Percentiles rank a stretch among this genome's conserved stretches.
Evolutionary conservation across 2,329 filamentous ascomycete genomes (phyloP).

Genomic region (Calonectria honghensis): DNA sequence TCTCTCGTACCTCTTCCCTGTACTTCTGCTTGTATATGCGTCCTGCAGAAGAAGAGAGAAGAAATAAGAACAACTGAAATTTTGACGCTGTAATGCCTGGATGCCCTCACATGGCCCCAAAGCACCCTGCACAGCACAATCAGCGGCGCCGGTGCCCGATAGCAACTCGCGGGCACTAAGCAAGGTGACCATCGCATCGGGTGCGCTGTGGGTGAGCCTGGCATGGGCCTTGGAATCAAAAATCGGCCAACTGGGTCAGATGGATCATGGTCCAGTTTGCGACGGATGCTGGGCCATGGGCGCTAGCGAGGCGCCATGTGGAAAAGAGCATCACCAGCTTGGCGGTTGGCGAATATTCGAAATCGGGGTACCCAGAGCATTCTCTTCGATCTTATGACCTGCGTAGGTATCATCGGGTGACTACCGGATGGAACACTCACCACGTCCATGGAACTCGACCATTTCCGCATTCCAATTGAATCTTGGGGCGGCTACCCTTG

Average conservation of each 20-base stretch:
- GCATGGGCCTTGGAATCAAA: conserved; percentile 9
- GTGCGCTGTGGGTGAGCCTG: conserved; percentile 38
- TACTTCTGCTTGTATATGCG: background rate
- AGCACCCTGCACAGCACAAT: conserved; percentile 31
- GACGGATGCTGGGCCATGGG: conserved; percentile 12
- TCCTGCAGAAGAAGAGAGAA: background rate
- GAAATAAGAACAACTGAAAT: background rate
- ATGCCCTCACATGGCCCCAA: conserved; percentile 11
- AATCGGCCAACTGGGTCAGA: conserved; percentile 24
- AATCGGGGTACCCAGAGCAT: background rate
- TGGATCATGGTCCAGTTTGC: conserved; percentile 22
- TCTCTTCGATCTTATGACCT: background rate
- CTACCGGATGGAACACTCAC: conserved; percentile 24
- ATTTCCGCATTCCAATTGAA: conserved; percentile 24
- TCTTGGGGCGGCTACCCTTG: background rate
- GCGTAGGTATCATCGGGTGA: background rate
- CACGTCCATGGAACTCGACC: conserved; percentile 12
- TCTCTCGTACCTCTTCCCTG: background rate
- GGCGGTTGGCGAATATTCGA: conserved; percentile 12
- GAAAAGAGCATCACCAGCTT: background rate
- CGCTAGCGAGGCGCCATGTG: conserved; percentile 29
- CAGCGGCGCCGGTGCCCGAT: conserved; percentile 36
- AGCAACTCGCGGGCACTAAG: conserved; percentile 53
- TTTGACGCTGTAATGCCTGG: background rate
- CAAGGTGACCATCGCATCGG: conserved; percentile 50